Evolutionary conservation across 306 rosid genomes (phyloP), one percentile per base, ranked within the genome.

Genomic region (Casuarina cunninghamiana): DNA sequence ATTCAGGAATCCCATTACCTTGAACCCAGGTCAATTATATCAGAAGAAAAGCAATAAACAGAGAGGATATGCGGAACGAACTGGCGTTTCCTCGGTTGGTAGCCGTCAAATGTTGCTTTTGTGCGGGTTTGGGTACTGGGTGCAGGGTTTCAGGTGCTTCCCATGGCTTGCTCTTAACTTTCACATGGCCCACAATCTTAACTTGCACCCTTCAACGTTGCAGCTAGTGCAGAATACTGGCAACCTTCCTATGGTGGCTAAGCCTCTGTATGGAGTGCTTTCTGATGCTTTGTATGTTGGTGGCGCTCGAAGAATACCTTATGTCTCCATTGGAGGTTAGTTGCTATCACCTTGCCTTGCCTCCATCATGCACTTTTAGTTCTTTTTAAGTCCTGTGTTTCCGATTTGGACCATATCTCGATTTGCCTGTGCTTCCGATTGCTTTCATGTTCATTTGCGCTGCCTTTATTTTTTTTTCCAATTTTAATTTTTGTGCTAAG

Each of bases 81-180:
- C 69, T 48, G 88, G 72, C 41, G 63, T 53, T 70, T 39, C 75
- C 66, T 71, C 41, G 5, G 85, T 68, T 85, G 87, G 86, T 37
- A 73, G 87, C 42, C 69, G 51, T n/a, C 80, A 87, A 63, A 87
- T 89, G 93, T 0, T 77, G 84, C 15, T 78, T 4, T 43, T 94
- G 77, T 94, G 97, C 78, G 98, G 98, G 45, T 44, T 94, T 69
- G 98, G 98, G 39, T 94, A 92, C 65, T 90, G 95, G 97, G 86
- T 90, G 0, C 97, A 94, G 74, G 98, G 98, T 2, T 92, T 92
- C 69, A 88, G 97, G 82, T 92, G 97, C 73, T 94, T 94, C 79
- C 98, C 98, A 32, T 92, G 97, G 97, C 83, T 94, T 71, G 97
- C 92, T 58, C 82, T 94, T 10, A 94, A 92, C 81, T 88, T 88